Base-by-base conservation (phyloP, 1,284 basidiomycete genomes). In the Fomitopsis pinicola region DNA sequence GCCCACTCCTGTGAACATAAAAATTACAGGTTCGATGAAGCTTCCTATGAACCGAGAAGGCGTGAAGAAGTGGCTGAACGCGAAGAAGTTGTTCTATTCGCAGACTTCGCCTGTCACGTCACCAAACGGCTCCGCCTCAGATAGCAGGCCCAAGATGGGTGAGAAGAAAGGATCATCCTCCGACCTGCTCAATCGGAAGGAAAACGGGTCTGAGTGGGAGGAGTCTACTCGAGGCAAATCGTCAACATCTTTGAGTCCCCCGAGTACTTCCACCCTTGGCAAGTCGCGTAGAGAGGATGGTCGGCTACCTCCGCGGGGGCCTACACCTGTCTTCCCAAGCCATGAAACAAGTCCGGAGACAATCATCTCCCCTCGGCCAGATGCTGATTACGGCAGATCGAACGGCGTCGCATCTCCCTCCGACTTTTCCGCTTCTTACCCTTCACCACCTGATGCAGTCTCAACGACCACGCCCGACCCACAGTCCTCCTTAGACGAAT, bases 31-130 rank as follows among this genome's bases (percentile, higher is more conserved):
- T n/a, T 70, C 75, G 66, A 63, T 79, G 55, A 89, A 87, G 69
- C 76, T 92, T 58, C 90, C 90, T 0, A 89, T 82, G 71, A 89
- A 83, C 17, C 78, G 88, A 15, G 85, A 89, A 57, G 89, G 85
- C 28, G 88, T 92, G 35, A 88, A 85, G 72, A 88, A 88, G 68
- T 92, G 90, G 90, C 73, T 91, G 53, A 87, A 77, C 62, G 83
- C 81, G 62, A 83, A 82, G 67, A 84, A 82, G 71, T 75, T 81
- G 42, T 82, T 82, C 60, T 76, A 80, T 22, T 73, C 80, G 2
- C 76, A 77, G 22, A 75, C 72, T 4, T 65, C 79, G 3, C 74
- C 78, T 10, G 71, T 82, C 42, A 71, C 79, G 42, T 73, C 74
- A 30, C 74, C 78, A 6, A 69, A 70, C 30, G 67, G 77, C 5